A percentile compares a stretch with the other conserved stretches of the same genome.
These are phyloP conservation scores for Saturnispora besseyi DNA, from an alignment of 805 yeast genomes.

Conservation along the genomic window DNA sequence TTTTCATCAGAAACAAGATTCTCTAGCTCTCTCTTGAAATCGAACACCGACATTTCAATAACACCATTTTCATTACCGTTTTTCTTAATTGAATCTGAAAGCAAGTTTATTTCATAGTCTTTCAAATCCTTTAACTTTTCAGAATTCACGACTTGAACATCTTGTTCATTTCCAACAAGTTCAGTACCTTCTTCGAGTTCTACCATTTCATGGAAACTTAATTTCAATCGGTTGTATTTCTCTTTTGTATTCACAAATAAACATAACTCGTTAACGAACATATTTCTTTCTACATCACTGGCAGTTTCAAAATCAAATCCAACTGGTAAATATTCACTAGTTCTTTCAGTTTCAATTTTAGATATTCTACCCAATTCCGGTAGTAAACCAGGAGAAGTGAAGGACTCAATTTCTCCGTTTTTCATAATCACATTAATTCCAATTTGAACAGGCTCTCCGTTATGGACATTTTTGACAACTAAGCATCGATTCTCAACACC, in stretches of 20 bases:
- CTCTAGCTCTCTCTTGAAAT: constrained; percentile 45
- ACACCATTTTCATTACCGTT: constrained; percentile 12
- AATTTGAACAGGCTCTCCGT: constrained; percentile 46
- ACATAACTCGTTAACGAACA: constrained; percentile 36
- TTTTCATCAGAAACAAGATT: constrained; percentile 34
- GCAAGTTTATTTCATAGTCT: constrained; percentile 16
- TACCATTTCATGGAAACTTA: constrained; percentile 15
- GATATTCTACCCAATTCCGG: constrained; percentile 48
- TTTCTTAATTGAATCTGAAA: constrained; percentile 8
- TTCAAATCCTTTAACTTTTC: constrained; percentile 18
- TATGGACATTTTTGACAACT: constrained; percentile 61
- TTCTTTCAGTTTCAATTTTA: constrained; percentile 33
- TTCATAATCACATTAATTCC: constrained; percentile 28
- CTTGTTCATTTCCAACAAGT: background rate
- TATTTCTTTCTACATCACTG: constrained; percentile 27
- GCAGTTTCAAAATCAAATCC: constrained; percentile 29
- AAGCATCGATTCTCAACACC: constrained; percentile 75
- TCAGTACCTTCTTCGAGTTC: background rate
- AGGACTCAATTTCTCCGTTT: constrained; percentile 29
- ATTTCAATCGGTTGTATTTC: constrained; percentile 28
- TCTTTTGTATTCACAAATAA: constrained; percentile 43
- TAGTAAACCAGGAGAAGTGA: constrained; percentile 57
- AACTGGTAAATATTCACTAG: constrained; percentile 45
- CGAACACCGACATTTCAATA: constrained; percentile 38
- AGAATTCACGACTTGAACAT: constrained; percentile 14